These are phyloP conservation scores for Tolypocladium album DNA, from an alignment of 2,329 filamentous ascomycete species.

Conservation along the genomic window DNA sequence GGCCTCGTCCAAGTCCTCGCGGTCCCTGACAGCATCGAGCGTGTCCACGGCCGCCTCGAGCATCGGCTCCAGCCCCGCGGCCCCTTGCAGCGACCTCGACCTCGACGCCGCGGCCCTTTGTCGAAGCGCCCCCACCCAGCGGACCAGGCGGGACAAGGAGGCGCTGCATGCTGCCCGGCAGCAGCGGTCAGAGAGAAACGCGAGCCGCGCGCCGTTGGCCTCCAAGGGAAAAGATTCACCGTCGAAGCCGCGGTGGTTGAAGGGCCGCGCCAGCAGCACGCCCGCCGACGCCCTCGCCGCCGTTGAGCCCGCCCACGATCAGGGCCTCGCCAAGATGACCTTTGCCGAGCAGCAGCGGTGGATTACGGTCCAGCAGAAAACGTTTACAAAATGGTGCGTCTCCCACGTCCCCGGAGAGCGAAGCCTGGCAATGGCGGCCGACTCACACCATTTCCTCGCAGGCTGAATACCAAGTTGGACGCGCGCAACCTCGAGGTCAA, in stretches of 20 bases:
- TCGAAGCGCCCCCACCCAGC: slow-evolving; percentile 18
- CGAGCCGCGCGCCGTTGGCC: slow-evolving; percentile 8
- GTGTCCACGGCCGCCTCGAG: slow-evolving; percentile 11
- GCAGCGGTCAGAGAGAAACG: slow-evolving; percentile 31
- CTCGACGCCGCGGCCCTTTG: slow-evolving; percentile 7
- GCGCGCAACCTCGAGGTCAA: slow-evolving; percentile 68
- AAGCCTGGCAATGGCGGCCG: neutral
- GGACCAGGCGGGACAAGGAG: slow-evolving; percentile 34
- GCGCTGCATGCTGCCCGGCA: slow-evolving; percentile 38
- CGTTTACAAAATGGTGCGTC: slow-evolving; percentile 81
- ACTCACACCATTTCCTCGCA: slow-evolving; percentile 20
- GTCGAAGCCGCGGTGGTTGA: slow-evolving; percentile 15
- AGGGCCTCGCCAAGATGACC: slow-evolving; percentile 47
- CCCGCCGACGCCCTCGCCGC: slow-evolving; percentile 28
- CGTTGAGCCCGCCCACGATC: slow-evolving; percentile 38
- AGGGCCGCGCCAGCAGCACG: slow-evolving; percentile 20
- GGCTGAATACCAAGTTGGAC: slow-evolving; percentile 93
- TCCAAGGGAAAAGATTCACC: slow-evolving; percentile 10
- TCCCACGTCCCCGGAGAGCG: neutral
- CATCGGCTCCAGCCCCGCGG: slow-evolving; percentile 6
- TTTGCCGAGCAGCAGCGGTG: slow-evolving; percentile 55
- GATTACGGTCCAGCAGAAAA: slow-evolving; percentile 90
- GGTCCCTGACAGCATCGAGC: slow-evolving; percentile 6
- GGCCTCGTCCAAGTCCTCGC: neutral
- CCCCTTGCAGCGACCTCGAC: slow-evolving; percentile 5